These are phyloP conservation scores for Trametopsis cervina DNA, from an alignment of 768 basidiomycete genomes.

Conservation along the genomic window DNA sequence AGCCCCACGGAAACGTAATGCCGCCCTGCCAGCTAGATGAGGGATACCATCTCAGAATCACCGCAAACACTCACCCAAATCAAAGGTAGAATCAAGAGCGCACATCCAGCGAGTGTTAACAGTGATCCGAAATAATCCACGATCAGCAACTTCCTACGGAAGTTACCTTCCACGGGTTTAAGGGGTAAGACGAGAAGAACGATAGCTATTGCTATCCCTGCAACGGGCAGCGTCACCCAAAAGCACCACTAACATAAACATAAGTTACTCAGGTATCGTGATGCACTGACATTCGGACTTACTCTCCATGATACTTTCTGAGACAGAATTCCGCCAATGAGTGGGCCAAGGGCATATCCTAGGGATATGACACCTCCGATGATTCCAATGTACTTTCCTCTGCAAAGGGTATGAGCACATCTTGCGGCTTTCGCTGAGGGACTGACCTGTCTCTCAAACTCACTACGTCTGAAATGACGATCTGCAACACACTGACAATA, in stretches of 20 bases:
- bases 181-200: constrained; percentile 61
- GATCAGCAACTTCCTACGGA: constrained; percentile 55
- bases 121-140: constrained; percentile 58
- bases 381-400: constrained; percentile 75
- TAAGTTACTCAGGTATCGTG: no score
- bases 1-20: constrained; percentile 65
- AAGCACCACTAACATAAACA: constrained; percentile 55
- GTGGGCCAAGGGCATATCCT: constrained; percentile 60
- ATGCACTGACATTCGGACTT: no score
- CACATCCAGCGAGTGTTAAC: constrained; percentile 53
- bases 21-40: constrained; percentile 43
- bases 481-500: constrained; percentile 62
- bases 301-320: constrained; percentile 60
- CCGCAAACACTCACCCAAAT: constrained; percentile 48
- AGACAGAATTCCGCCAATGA: constrained; percentile 59
- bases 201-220: constrained; percentile 43
- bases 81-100: constrained; percentile 59
- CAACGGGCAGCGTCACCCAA: constrained; percentile 63
- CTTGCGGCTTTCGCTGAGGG: constrained; percentile 1
- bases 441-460: constrained; percentile 62
- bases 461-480: constrained; percentile 68
- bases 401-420: constrained; percentile 16
- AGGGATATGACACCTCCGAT: constrained; percentile 54
- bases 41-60: constrained; percentile 5
- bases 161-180: constrained; percentile 58